phyloP scores from a whole-genome alignment of 2,329 filamentous ascomycete species.

The Echinosphaeria canescens region DNA sequence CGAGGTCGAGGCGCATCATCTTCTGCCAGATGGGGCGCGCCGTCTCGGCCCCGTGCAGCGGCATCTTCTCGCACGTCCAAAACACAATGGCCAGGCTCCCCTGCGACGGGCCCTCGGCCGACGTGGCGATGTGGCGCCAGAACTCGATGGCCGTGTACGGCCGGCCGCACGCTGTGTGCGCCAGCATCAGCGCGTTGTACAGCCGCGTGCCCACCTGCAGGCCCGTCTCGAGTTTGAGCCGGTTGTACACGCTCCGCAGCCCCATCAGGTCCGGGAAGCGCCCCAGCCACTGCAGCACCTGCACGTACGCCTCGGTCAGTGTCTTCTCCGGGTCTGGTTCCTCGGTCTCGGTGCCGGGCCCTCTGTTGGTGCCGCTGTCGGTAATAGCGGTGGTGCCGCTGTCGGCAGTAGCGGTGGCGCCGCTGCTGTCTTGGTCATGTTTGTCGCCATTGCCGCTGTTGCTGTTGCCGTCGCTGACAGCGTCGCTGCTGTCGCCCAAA shows the following conservation, averaged over 20 bases:
- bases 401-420: too few species aligned
- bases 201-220: conserved; percentile 57
- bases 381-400: too few species aligned
- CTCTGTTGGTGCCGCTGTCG: too few species aligned
- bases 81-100: conserved; percentile 65
- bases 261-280: conserved; percentile 35
- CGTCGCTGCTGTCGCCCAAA: too few species aligned
- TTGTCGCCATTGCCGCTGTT: too few species aligned
- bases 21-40: conserved; percentile 50
- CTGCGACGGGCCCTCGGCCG: conserved; percentile 70
- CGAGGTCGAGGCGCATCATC: conserved; percentile 54
- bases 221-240: conserved; percentile 79
- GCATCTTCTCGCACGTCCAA: conserved; percentile 46
- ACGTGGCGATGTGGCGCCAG: conserved; percentile 69
- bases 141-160: conserved; percentile 49
- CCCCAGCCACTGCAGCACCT: conserved; percentile 58
- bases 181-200: conserved; percentile 72
- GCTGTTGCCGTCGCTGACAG: too few species aligned
- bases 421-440: too few species aligned
- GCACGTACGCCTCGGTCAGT: conserved; percentile 44
- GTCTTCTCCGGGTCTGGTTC: too few species aligned
- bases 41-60: conserved; percentile 31
- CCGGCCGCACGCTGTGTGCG: conserved; percentile 50
- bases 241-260: conserved; percentile 65
- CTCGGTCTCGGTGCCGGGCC: too few species aligned